These are phyloP conservation scores for Sporothrix protearum DNA, from an alignment of 2,329 filamentous ascomycete genomes.

Conservation along the genomic window DNA sequence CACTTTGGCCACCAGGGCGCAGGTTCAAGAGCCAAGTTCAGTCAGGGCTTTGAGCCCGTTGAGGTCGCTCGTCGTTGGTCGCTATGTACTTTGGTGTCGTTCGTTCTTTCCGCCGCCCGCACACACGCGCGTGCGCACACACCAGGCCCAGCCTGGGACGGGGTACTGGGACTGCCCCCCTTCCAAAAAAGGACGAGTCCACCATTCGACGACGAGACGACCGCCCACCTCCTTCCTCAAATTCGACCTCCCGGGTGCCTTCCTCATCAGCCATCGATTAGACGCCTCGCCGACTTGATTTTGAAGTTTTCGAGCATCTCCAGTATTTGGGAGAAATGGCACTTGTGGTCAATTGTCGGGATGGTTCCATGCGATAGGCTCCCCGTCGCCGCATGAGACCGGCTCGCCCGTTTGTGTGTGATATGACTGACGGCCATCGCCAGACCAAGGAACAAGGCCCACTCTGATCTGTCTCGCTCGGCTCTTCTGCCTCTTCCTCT, in stretches of 20 bases:
- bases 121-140: conserved; percentile 7
- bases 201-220: conserved; percentile 1
- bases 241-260: neutral
- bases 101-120: conserved; percentile 16
- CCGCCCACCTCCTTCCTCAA: neutral
- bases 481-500: neutral
- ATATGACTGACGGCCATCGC: conserved; percentile 8
- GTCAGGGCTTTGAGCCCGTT: neutral
- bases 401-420: conserved; percentile 13
- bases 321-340: neutral
- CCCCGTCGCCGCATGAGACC: conserved; percentile 4
- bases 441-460: neutral
- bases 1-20: neutral
- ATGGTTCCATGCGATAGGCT: neutral
- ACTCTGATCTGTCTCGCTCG: conserved; percentile 5
- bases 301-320: neutral
- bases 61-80: neutral
- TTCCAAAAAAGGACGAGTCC: conserved; percentile 19
- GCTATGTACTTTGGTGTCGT: neutral
- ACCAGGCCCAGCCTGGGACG: neutral
- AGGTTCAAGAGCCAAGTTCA: neutral
- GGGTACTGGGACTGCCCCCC: neutral
- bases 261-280: neutral
- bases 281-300: neutral
- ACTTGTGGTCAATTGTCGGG: neutral